Percentiles rank a stretch among this genome's conserved stretches.
These are phyloP conservation scores for Monoraphidium neglectum DNA, from an alignment of 139 green algal species.

Conservation along the genomic window DNA sequence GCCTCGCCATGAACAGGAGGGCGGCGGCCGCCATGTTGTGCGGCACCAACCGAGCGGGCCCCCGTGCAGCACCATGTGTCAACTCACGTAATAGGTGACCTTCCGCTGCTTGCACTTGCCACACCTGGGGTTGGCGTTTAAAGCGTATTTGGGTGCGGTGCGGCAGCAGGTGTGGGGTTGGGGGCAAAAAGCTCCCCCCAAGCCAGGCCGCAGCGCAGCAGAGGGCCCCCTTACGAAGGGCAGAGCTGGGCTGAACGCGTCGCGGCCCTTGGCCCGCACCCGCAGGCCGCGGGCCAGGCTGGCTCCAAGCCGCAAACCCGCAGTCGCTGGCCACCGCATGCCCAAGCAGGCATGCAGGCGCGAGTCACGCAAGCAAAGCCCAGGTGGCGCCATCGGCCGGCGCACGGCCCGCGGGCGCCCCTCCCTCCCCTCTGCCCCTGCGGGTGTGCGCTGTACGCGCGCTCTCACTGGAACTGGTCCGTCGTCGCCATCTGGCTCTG, in stretches of 20 bases:
- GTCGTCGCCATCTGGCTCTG: conserved; percentile 75
- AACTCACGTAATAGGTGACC: conserved; percentile 69
- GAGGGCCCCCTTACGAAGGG: no score
- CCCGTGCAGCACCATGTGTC: neutral
- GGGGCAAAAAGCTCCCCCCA: no score
- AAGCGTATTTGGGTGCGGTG: no score
- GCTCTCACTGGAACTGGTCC: conserved; percentile 91
- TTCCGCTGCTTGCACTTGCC: conserved; percentile 92
- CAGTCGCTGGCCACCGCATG: no score
- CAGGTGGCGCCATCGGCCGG: neutral
- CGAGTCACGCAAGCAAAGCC: neutral
- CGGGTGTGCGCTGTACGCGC: neutral
- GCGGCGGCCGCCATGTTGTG: neutral
- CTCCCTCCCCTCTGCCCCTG: neutral
- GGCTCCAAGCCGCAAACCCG: neutral
- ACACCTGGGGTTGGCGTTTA: conserved; percentile 53
- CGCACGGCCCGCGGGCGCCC: neutral
- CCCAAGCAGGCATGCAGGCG: neutral
- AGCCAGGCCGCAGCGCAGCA: no score
- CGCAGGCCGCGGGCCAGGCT: neutral
- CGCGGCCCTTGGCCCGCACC: no score
- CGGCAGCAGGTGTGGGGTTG: no score
- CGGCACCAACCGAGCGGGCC: no score
- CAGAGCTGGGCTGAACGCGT: no score
- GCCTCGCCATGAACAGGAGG: neutral